phyloP scores from a whole-genome alignment of 441 rosid species.

The Biscutella auriculata region DNA sequence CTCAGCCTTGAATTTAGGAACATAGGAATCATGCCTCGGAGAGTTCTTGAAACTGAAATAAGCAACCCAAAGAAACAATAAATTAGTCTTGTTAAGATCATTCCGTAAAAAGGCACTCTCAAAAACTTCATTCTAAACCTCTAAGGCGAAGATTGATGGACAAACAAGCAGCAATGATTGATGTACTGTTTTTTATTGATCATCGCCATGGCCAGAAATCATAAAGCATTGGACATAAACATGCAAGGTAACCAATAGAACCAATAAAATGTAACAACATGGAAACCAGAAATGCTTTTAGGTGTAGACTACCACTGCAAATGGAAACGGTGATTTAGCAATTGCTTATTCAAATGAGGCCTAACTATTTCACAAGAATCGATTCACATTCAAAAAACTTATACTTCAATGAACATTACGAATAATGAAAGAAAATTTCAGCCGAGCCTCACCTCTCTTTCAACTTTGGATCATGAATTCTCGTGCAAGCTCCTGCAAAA shows the following conservation, averaged over 20 bases:
- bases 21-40: constrained; percentile 61
- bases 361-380: neutral
- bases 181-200: too few relatives aligned
- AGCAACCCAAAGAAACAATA: neutral
- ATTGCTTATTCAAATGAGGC: too few relatives aligned
- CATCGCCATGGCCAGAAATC: too few relatives aligned
- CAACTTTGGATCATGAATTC: constrained; percentile 85
- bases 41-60: constrained; percentile 74
- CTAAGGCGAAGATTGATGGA: neutral
- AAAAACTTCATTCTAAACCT: neutral
- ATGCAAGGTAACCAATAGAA: too few relatives aligned
- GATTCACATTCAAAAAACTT: too few relatives aligned
- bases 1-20: constrained; percentile 83
- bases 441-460: constrained; percentile 95
- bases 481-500: constrained; percentile 68
- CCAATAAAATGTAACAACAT: too few relatives aligned
- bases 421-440: too few relatives aligned
- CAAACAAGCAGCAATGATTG: too few relatives aligned
- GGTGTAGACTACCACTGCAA: neutral
- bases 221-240: too few relatives aligned
- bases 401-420: too few relatives aligned
- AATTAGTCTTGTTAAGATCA: neutral
- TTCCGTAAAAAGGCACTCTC: neutral
- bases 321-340: too few relatives aligned
- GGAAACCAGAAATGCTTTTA: too few relatives aligned